Conservation (phyloP, 352 stramenopile species). For the Pythium grandisporangium region DNA sequence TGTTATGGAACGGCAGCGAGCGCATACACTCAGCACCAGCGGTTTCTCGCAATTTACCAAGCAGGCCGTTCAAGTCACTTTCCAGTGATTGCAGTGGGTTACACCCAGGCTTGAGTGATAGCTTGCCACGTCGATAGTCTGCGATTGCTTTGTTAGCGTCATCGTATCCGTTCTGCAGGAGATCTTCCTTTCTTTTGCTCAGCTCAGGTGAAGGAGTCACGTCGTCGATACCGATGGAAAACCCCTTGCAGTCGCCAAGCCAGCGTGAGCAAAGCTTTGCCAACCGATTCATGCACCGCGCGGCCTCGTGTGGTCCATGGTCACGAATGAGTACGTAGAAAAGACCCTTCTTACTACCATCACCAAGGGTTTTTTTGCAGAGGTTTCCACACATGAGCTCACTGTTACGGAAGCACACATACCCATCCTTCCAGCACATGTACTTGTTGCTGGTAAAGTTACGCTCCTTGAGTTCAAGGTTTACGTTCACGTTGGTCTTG, state of each 20-base stretch:
- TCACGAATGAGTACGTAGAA: slow-evolving; percentile 98
- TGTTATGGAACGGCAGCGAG: slow-evolving; percentile 96
- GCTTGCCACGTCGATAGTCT: slow-evolving; percentile 90
- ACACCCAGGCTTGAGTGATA: slow-evolving; percentile 95
- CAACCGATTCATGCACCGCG: slow-evolving; percentile 96
- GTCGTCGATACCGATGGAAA: slow-evolving; percentile 99
- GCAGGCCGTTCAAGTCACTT: slow-evolving; percentile 97
- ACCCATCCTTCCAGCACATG: slow-evolving; percentile 99
- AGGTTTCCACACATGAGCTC: slow-evolving; percentile 98
- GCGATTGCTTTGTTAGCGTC: slow-evolving; percentile 89
- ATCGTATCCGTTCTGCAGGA: slow-evolving; percentile 86
- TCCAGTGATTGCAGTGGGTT: slow-evolving; percentile 97
- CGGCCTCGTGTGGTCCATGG: slow-evolving; percentile 87
- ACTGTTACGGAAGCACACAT: slow-evolving; percentile 94
- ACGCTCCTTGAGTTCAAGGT: slow-evolving; percentile 91
- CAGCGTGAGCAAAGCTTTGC: slow-evolving; percentile 97
- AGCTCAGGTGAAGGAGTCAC: slow-evolving; percentile 96
- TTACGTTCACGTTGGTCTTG: slow-evolving; percentile 69
- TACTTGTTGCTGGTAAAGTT: slow-evolving; percentile 94
- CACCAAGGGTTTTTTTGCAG: slow-evolving; percentile 98
- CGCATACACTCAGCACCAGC: slow-evolving; percentile 97
- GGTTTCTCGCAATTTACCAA: slow-evolving; percentile 96
- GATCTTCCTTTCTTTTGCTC: slow-evolving; percentile 90
- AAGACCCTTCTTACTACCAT: slow-evolving; percentile 97
- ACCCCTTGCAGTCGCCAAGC: slow-evolving; percentile 95